Evolutionary conservation across 345 rosid genomes (phyloP).

Genomic region (Euclidium syriacum): DNA sequence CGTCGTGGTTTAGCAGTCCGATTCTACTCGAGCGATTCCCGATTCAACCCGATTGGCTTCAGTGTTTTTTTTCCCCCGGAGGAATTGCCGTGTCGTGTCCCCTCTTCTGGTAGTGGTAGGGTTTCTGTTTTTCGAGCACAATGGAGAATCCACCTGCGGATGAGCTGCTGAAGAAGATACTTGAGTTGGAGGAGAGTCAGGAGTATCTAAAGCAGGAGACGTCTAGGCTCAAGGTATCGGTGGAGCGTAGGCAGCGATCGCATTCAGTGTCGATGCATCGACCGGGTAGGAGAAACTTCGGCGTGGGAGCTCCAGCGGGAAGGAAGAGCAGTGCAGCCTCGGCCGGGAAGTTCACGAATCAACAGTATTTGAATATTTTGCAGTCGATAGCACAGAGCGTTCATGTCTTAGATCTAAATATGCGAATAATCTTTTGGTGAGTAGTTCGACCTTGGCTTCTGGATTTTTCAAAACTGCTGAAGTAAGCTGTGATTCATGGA

Average conservation of each 20-base stretch:
- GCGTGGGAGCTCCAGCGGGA: constrained; percentile 21
- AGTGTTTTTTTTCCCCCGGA: neutral
- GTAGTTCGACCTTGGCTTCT: neutral
- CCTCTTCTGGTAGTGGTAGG: neutral
- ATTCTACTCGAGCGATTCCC: neutral
- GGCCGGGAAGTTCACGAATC: no score
- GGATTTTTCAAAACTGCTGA: neutral
- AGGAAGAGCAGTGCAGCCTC: constrained; percentile 55
- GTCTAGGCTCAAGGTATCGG: constrained; percentile 50
- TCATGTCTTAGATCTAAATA: constrained; percentile 47
- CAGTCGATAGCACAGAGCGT: constrained; percentile 74
- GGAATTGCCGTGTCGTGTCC: neutral
- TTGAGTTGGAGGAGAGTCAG: constrained; percentile 71
- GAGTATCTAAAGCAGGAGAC: constrained; percentile 63
- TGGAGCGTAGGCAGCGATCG: constrained; percentile 45
- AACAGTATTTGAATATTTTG: no score
- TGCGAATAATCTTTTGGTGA: constrained; percentile 66
- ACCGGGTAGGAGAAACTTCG: constrained; percentile 27
- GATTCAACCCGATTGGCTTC: neutral
- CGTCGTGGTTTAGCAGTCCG: neutral
- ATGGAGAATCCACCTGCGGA: constrained; percentile 61
- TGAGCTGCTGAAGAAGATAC: constrained; percentile 69
- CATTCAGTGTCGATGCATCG: constrained; percentile 62
- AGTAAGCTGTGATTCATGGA: neutral
- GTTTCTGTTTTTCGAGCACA: neutral